Evolutionary conservation across 2,329 filamentous ascomycete species (phyloP), one percentile per base, ranked within the genome.

Genomic region (Fusarium sterilihyphosum): DNA sequence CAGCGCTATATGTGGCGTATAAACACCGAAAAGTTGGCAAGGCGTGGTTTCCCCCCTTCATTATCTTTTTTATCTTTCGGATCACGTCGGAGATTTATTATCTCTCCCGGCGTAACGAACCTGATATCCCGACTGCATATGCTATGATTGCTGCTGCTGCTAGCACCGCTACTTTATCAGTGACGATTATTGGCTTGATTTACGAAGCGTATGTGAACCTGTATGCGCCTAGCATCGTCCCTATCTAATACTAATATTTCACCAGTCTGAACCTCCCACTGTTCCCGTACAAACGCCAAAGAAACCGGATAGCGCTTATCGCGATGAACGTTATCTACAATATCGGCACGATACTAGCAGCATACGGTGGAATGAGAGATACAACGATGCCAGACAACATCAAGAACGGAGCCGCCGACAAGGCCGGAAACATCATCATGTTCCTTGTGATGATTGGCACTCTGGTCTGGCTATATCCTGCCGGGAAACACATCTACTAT

Each of bases 231-330:
- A 26, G 41, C n/a, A 24, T 44, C 1, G 8, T n/a, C 40, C 13
- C 1, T 41, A 6, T n/a, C 0, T 41, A n/a, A 6, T n/a, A n/a
- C 44, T 29, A 1, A 57, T 14, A 2, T 33, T 6, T 1, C 3
- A 4, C 29, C 5, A 58, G 54, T 22, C 6, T 44, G 11, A 58
- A 44, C 2, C 26, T 58, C 2, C 54, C 56, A 0, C 1, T 47
- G 1, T 47, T 35, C 8, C 56, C 41, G 14, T 59, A 46, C 12
- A 59, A 37, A 26, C n/a, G 18, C 2, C 41, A n/a, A 8, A 9
- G 56, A 17, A 59, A 59, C 29, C 31, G 22, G 1, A 20, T 46
- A 26, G 7, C 2, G 2, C 4, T 59, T n/a, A 7, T 59, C 6
- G 31, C 41, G 8, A 35, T 47, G 41, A 33, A 59, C 14, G 2